These are phyloP conservation scores for Cucurbita maxima DNA, from an alignment of 306 rosid genomes.

Conservation along the genomic window DNA sequence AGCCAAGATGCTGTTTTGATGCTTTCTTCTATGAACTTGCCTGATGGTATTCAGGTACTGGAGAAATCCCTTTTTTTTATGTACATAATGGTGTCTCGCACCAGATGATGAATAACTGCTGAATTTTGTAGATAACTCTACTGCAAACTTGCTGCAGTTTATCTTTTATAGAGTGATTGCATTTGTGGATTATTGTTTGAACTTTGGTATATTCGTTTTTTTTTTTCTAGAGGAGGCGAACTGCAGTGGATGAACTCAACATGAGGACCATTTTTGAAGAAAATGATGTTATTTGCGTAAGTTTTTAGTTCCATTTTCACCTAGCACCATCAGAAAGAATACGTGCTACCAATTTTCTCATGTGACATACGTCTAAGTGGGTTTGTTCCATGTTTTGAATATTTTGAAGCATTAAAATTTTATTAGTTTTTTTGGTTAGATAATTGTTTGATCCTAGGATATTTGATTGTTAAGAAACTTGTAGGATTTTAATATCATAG, in stretches of 20 bases:
- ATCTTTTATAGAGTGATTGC: not conserved
- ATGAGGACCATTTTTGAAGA: slow-evolving; percentile 84
- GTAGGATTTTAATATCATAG: no score
- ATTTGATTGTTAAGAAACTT: not conserved
- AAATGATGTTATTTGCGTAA: slow-evolving; percentile 80
- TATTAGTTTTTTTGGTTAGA: not conserved
- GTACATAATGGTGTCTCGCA: not conserved
- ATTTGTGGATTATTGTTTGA: not conserved
- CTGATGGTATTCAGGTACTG: slow-evolving; percentile 89
- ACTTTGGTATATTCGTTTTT: not conserved
- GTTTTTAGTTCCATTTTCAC: slow-evolving; percentile 3
- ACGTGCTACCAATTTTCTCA: not conserved
- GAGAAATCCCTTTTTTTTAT: not conserved
- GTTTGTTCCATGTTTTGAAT: not conserved
- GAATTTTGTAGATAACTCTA: not conserved
- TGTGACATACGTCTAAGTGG: not conserved
- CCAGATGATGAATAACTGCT: not conserved
- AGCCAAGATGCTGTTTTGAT: slow-evolving; percentile 70
- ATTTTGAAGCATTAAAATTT: not conserved
- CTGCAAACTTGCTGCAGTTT: not conserved
- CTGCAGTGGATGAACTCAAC: slow-evolving; percentile 80
- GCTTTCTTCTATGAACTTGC: slow-evolving; percentile 95
- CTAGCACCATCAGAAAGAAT: not conserved
- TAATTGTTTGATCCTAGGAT: not conserved
- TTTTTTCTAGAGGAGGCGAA: slow-evolving; percentile 63